Evolutionary conservation across 345 rosid species (phyloP), one percentile per base, ranked within the genome.

Genomic region (Arabis hirsuta): DNA sequence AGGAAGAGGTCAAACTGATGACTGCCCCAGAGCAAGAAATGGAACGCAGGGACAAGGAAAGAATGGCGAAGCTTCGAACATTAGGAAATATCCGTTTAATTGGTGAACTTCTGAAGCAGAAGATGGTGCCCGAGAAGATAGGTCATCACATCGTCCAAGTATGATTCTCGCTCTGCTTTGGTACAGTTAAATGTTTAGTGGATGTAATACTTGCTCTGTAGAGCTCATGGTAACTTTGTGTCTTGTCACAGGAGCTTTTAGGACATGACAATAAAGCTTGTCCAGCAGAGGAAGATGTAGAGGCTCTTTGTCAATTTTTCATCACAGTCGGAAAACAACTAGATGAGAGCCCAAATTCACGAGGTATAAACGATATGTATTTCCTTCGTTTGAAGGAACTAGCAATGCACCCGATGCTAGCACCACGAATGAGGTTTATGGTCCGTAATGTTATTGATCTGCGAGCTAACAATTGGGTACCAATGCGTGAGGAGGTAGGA

Each of bases 101-200:
- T 82, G 99, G 97, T 55, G 97, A 95, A 81, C 93, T 95, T 78
- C 78, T 91, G 80, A 91, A 95, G 85, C 96, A 95, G 82, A 88
- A 81, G 80, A 91, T 95, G 96, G 97, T 95, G 12, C 85, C 99
- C 14, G 97, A 91, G 82, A 91, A 48, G 89, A 84, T 95, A 58
- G 97, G 88, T 52, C 97, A 91, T 81, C 93, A 95, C 78, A 91
- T 95, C 34, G 96, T 87, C 57, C 88, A 82, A 87, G 99, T 95
- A 59, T 63, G 59, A 12, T 42, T 61, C 7, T 3, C 36, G 0
- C 57, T 75, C 8, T 61, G 22, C 44, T 66, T 57, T 47, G n/a
- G 13, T 44, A 27, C 20, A 0, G 2, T 58, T 26, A 6, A 42
- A 10, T 7, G 24, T 53, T 38, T 20, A 27, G 19, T 29, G 57